phyloP scores from a whole-genome alignment of 2,329 filamentous ascomycete genomes.

The Alternaria alternata region DNA sequence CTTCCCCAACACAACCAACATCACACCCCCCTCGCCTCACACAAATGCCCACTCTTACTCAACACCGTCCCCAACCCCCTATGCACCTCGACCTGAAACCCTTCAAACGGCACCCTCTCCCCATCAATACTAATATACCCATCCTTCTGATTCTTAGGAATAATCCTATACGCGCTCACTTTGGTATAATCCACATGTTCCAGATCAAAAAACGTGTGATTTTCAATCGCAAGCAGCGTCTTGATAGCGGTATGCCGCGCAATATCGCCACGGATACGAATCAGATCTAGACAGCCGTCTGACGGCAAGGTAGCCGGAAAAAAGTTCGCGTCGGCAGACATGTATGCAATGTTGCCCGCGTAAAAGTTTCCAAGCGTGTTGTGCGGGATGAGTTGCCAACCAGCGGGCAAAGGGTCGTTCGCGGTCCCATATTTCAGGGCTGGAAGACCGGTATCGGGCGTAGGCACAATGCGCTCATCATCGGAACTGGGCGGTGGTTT shows the following conservation, averaged over 20 bases:
- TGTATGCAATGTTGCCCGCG: constrained; percentile 92
- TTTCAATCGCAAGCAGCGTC: constrained; percentile 75
- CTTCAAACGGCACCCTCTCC: constrained; percentile 83
- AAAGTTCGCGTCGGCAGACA: constrained; percentile 87
- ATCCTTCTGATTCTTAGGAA: constrained; percentile 66
- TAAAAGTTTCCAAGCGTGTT: constrained; percentile 92
- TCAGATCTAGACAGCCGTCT: constrained; percentile 86
- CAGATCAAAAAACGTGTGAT: constrained; percentile 80
- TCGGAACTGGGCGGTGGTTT: constrained; percentile 26
- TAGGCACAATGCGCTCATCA: constrained; percentile 35
- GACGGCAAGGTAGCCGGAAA: constrained; percentile 83
- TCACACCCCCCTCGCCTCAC: constrained; percentile 64
- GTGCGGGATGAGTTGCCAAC: constrained; percentile 77
- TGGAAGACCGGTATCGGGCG: constrained; percentile 64
- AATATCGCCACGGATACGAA: constrained; percentile 81
- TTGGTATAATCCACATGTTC: constrained; percentile 82
- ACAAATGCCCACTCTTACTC: constrained; percentile 74
- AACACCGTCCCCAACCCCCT: constrained; percentile 83
- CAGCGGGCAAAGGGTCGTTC: constrained; percentile 75
- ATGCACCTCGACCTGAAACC: constrained; percentile 92
- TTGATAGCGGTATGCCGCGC: constrained; percentile 70
- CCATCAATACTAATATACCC: constrained; percentile 96
- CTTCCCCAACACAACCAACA: no score
- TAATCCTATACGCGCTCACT: constrained; percentile 84
- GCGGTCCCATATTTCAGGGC: constrained; percentile 80